Percentiles rank a stretch among this genome's conserved stretches.
phyloP scores from a whole-genome alignment of 2,329 filamentous ascomycete genomes.

The Fusarium proliferatum region DNA sequence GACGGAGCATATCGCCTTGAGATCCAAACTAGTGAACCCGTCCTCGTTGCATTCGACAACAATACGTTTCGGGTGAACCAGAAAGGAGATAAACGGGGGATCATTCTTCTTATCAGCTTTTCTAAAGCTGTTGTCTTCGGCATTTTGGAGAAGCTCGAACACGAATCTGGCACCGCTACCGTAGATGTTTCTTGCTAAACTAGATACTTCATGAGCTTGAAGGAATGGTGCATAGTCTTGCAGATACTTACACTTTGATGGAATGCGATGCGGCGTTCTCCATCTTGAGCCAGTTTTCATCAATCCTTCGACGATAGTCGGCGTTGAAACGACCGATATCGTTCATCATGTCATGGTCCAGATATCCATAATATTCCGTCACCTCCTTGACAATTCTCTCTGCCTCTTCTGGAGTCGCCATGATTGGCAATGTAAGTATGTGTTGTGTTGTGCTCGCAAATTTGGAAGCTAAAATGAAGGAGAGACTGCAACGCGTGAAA shows the following conservation, averaged over 20 bases:
- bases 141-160: slow-evolving; percentile 39
- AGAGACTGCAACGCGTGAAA: rapidly evolving
- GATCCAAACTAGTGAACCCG: slow-evolving; percentile 11
- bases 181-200: slow-evolving; percentile 32
- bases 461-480: not conserved
- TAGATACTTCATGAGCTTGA: not conserved
- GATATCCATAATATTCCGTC: slow-evolving; percentile 18
- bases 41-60: slow-evolving; percentile 37
- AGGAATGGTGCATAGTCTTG: rapidly evolving
- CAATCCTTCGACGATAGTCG: slow-evolving; percentile 29
- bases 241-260: slow-evolving; percentile 23
- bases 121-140: slow-evolving; percentile 25
- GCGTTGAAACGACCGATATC: slow-evolving; percentile 22
- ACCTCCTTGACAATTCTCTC: slow-evolving; percentile 21
- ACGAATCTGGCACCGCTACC: slow-evolving; percentile 33
- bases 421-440: not conserved
- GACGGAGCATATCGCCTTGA: slow-evolving; percentile 29
- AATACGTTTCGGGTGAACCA: slow-evolving; percentile 21
- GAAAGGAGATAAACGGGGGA: slow-evolving; percentile 19
- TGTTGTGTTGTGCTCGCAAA: too few relatives aligned
- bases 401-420: slow-evolving; percentile 26
- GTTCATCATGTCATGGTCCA: slow-evolving; percentile 32
- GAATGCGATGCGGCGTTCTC: slow-evolving; percentile 25
- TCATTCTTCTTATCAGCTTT: not conserved
- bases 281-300: slow-evolving; percentile 29